Percentiles rank a stretch among this genome's conserved stretches.
These are phyloP conservation scores for Heritiera littoralis DNA, from an alignment of 345 rosid species.

Conservation along the genomic window DNA sequence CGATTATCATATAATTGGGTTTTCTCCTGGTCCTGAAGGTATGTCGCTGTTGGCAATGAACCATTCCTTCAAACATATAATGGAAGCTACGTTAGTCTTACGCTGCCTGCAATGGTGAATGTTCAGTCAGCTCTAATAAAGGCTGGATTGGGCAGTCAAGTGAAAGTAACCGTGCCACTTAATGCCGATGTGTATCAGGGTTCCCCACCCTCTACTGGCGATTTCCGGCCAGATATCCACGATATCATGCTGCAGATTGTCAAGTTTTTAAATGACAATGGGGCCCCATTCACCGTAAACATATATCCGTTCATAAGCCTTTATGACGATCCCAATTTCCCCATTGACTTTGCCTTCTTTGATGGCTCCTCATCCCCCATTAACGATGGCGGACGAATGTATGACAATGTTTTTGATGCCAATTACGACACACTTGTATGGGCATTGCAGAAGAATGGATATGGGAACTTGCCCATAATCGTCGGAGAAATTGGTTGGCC, in stretches of 20 bases:
- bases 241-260: conserved; percentile 55
- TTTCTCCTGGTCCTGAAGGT: conserved; percentile 31
- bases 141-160: conserved; percentile 57
- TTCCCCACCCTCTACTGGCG: conserved; percentile 51
- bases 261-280: conserved; percentile 54
- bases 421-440: conserved; percentile 61
- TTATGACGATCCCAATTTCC: conserved; percentile 56
- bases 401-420: conserved; percentile 65
- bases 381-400: conserved; percentile 53
- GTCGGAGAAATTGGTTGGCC: conserved; percentile 84
- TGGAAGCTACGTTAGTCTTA: conserved; percentile 44
- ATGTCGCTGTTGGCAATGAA: conserved; percentile 74
- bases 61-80: conserved; percentile 59
- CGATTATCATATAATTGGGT: background rate
- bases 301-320: conserved; percentile 77
- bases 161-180: conserved; percentile 62
- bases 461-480: conserved; percentile 46
- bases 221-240: conserved; percentile 55
- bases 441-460: conserved; percentile 67
- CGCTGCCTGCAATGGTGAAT: conserved; percentile 66
- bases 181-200: conserved; percentile 69
- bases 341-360: conserved; percentile 66
- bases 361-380: conserved; percentile 44
- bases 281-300: conserved; percentile 56
- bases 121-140: conserved; percentile 64